Evolutionary conservation across 192 early-diverging fungal species (phyloP), one percentile per base, ranked within the genome.

Genomic region (Backusella sp.): DNA sequence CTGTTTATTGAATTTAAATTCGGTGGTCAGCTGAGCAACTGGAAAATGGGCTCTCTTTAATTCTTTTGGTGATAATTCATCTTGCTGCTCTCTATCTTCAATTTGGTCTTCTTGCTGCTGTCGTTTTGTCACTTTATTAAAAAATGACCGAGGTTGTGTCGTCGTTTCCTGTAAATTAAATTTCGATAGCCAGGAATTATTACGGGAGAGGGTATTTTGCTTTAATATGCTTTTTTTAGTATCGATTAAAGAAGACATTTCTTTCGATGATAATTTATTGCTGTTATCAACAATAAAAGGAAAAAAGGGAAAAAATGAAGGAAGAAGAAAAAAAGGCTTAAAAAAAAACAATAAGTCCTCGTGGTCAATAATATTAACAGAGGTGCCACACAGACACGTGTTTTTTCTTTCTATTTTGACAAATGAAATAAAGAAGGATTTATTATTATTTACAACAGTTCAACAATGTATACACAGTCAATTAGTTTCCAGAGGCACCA

Each of bases 1-100:
- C 9, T 35, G 44, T 49, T 70, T 62, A 53, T 21, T 68, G 23
- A 66, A 72, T 35, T 70, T 73, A 28, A 85, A 86, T 74, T 89
- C 88, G 6, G 81, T 85, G 8, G 82, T 84, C 46, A 89, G 80
- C 62, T 87, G 76, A 32, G 76, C 75, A 6, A 86, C 85, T 1
- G 88, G 85, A 77, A 89, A 89, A 21, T 85, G 80, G 3, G 88
- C 88, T 53, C 86, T 77, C 71, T 89, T 89, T 37, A 89, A 65
- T 11, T 76, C 73, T 66, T 77, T 69, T 12, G 77, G 72, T 9
- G 41, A 36, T 26, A 83, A 66, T 62, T 81, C 76, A 41, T 74
- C 56, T 12, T 62, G 65, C 30, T 41, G n/a, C 15, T 30, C 21
- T 30, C 17, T 44, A 28, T 42, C 41, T 34, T n/a, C 41, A 46